Conservation (phyloP, 2,329 filamentous ascomycete species). For the Apiospora arundinis region DNA sequence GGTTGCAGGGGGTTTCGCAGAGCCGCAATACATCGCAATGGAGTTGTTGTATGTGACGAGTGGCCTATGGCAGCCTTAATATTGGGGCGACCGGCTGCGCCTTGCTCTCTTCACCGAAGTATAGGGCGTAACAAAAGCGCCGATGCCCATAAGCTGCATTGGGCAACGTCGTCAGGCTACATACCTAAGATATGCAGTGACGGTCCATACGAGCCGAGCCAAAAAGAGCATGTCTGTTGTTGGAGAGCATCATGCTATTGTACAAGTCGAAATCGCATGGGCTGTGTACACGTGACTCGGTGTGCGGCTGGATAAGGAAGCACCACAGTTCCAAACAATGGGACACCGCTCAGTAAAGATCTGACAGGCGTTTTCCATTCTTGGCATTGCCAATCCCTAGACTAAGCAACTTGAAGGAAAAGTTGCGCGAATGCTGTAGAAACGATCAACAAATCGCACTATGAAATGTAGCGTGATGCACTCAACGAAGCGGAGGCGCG, state of each 20-base stretch:
- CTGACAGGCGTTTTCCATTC: neutral
- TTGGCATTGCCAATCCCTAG: too few species aligned
- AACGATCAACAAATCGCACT: neutral
- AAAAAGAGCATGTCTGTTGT: neutral
- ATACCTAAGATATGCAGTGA: neutral
- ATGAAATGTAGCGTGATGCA: neutral
- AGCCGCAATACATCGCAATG: neutral
- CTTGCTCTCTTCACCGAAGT: neutral
- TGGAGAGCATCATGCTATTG: neutral
- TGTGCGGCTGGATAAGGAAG: neutral
- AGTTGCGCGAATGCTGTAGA: neutral
- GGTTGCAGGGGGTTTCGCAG: neutral
- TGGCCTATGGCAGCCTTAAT: neutral
- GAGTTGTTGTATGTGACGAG: neutral
- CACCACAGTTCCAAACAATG: neutral
- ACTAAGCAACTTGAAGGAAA: neutral
- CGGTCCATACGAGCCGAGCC: neutral
- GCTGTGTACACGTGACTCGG: neutral
- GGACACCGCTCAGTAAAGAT: neutral
- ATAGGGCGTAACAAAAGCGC: neutral
- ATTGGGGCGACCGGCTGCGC: neutral
- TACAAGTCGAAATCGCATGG: neutral
- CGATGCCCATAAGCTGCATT: neutral
- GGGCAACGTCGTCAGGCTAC: neutral
- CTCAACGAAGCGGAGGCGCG: neutral